Conservation (phyloP, 495 filamentous ascomycete species). For the Clohesyomyces aquaticus region DNA sequence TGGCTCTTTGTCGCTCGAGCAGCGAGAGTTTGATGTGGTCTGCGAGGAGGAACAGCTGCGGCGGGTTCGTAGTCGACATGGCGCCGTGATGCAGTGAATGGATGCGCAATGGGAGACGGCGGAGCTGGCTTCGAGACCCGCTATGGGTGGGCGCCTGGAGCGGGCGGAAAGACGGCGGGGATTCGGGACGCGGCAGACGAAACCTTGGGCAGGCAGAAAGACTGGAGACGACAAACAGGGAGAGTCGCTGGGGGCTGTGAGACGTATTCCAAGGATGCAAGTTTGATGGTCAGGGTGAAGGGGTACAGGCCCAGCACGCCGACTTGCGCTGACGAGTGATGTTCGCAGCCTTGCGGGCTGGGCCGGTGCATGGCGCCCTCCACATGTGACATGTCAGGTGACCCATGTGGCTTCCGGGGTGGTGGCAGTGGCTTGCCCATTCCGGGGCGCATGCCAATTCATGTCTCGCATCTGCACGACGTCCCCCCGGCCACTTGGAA, state of each 20-base stretch:
- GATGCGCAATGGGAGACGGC: too few species aligned
- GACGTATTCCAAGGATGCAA: too few species aligned
- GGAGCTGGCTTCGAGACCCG: constrained; percentile 6
- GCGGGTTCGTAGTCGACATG: constrained; percentile 58
- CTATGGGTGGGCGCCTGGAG: constrained; percentile 1
- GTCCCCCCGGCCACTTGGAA: too few species aligned
- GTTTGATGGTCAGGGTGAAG: neutral
- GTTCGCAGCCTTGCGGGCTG: neutral
- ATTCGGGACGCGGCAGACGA: constrained; percentile 11
- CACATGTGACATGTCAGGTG: too few species aligned
- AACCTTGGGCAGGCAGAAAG: neutral
- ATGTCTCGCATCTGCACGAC: neutral
- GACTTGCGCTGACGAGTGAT: neutral
- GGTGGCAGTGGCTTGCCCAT: too few species aligned
- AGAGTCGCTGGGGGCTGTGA: too few species aligned
- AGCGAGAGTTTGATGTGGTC: constrained; percentile 80
- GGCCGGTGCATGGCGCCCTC: neutral
- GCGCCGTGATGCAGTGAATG: too few species aligned
- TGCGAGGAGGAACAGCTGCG: constrained; percentile 71
- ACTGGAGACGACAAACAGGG: too few species aligned
- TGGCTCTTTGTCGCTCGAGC: constrained; percentile 86
- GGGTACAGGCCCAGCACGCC: too few species aligned
- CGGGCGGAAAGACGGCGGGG: neutral
- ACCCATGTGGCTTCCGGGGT: too few species aligned
- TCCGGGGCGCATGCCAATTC: neutral